Evolutionary conservation across 345 rosid genomes (phyloP), one percentile per base, ranked within the genome.

Genomic region (Moricandia arvensis): DNA sequence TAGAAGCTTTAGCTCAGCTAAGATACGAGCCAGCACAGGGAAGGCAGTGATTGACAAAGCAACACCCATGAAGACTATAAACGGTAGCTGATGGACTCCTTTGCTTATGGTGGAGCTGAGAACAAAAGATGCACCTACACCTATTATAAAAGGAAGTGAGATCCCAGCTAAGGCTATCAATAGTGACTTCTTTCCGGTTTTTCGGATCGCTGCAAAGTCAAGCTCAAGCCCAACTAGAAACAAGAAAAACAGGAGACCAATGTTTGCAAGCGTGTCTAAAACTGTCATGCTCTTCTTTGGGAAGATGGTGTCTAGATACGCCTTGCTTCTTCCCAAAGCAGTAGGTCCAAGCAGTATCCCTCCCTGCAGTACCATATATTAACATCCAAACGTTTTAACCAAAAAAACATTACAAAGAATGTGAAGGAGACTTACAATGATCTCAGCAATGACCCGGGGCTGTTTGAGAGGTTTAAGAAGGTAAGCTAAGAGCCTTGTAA

Each of bases 401-500:
- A 6, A 55, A 1, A 13, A 47, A 47, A n/a, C 18, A 47, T 47
- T 24, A 10, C 3, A 66, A 54, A 34, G 24, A 51, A 65, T 54
- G 10, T 31, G 34, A 70, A 55, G 5, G 57, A 33, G 45, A 74
- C 89, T 78, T 73, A 91, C 95, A 61, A 91, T 82, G 82, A 91
- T 87, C 84, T 91, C 97, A 1, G 97, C 97, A 24, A 89, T 87
- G 55, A 89, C 95, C 5, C 95, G 66, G 0, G 97, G 97, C 37
- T 91, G 97, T 37, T 86, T 76, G 51, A 91, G 87, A 59, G 97
- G 95, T 17, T 75, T 76, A 16, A 89, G 88, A 27, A 87, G 0
- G 75, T 80, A 81, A 35, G 90, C 90, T 26, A 91, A 83, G 27
- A 62, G 5, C 72, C 97, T 82, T 7, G 91, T 87, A 37, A 91